These are phyloP conservation scores for Raddia guianensis DNA, from an alignment of 176 grass and related monocot species.

Conservation along the genomic window DNA sequence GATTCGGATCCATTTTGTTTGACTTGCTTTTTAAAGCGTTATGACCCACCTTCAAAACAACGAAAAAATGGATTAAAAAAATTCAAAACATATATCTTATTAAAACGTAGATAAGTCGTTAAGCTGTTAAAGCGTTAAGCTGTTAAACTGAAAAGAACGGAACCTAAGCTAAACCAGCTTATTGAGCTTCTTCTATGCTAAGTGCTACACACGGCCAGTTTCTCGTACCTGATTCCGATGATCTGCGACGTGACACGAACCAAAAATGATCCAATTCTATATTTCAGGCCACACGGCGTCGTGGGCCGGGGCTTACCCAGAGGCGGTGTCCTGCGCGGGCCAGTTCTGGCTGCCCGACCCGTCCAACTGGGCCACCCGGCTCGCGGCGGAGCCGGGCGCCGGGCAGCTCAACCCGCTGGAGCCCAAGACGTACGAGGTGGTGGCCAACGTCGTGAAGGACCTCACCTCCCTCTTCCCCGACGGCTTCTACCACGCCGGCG, in stretches of 20 bases:
- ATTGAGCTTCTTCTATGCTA: neutral
- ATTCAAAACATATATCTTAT: too few species aligned
- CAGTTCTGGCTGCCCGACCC: slow-evolving; percentile 70
- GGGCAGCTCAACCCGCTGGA: slow-evolving; percentile 84
- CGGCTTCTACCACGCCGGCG: slow-evolving; percentile 73
- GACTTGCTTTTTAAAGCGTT: too few species aligned
- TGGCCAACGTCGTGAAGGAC: slow-evolving; percentile 68
- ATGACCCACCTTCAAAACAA: too few species aligned
- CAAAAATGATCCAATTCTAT: neutral
- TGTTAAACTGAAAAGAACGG: too few species aligned
- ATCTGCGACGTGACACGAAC: neutral
- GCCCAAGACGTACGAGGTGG: slow-evolving; percentile 71
- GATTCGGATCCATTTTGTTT: too few species aligned
- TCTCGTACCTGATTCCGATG: neutral
- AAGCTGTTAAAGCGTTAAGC: too few species aligned
- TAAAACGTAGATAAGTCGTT: too few species aligned
- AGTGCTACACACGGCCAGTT: neutral
- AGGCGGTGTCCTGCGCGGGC: slow-evolving; percentile 64
- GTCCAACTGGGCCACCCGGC: slow-evolving; percentile 37
- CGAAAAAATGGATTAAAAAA: too few species aligned
- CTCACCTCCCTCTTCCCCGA: slow-evolving; percentile 76
- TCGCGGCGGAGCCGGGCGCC: slow-evolving; percentile 72
- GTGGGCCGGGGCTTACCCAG: slow-evolving; percentile 81
- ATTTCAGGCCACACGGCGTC: slow-evolving; percentile 71
- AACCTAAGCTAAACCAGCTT: too few species aligned